Base-by-base conservation (phyloP, 345 rosid species). In the Combretum micranthum region DNA sequence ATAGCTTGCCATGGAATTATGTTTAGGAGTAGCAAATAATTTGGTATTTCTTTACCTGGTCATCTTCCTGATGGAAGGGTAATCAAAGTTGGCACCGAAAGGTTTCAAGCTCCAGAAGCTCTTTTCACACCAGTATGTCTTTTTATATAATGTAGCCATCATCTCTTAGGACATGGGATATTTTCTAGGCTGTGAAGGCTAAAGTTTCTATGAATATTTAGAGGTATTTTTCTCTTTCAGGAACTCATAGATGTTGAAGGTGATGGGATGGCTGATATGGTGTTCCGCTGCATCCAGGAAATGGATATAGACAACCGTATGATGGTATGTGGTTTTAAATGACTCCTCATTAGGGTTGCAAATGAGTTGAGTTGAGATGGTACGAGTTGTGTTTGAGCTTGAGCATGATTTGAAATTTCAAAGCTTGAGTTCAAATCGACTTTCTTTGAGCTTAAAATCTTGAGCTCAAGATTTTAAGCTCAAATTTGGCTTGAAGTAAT, bases 181-280 rank as follows among this genome's bases (percentile, higher is more conserved):
- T 11, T 32, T 32, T 32, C 39, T 32, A 32, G 39, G 9, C 39
- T 32, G 18, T 44, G 44, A 59, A 61, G 61, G 23, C 32, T 19
- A 63, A 26, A 55, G 17, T 21, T 50, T 43, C 56, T 43, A 47
- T n/a, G 48, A 39, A 53, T 25, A 44, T 26, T 44, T 22, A 25
- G 55, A 54, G 21, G 22, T 59, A 15, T 56, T 65, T 44, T 32
- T 25, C 11, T 44, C 43, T 64, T 60, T 50, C 75, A 92, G 98
- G 99, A 86, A 65, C 94, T 89, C 64, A 85, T 88, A 62, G 98
- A 92, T 72, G 94, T 88, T 67, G 98, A 92, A 80, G 97, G 97
- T 65, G 99, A 93, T 83, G 99, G 99, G 54, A 85, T 89, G 96
- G 99, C 99, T 66, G 97, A 93, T 66, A 93, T 88, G 99, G 99